phyloP scores from a whole-genome alignment of 768 basidiomycete genomes.

The Hemileccinum rubropunctum region DNA sequence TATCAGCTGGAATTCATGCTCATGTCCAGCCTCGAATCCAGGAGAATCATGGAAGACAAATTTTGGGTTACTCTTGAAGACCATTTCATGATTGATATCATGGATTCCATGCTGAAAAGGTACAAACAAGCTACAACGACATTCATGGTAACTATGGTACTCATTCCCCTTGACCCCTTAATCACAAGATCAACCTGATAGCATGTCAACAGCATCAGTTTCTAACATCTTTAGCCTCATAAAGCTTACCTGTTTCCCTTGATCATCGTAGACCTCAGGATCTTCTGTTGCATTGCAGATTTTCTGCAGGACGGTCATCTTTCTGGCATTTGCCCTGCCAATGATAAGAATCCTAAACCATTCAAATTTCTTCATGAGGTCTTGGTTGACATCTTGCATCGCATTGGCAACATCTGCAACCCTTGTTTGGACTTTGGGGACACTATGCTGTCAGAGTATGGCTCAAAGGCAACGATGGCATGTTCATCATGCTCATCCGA shows the following conservation, averaged over 20 bases:
- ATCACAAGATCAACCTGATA: background rate
- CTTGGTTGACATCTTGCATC: background rate
- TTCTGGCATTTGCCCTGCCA: background rate
- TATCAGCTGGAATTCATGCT: background rate
- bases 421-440: background rate
- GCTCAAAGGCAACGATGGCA: background rate
- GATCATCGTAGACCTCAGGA: background rate
- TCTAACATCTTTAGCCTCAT: too few species aligned
- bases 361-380: background rate
- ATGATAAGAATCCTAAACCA: background rate
- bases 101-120: background rate
- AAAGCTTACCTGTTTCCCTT: background rate
- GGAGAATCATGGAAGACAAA: background rate
- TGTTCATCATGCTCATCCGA: background rate
- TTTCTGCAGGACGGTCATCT: background rate
- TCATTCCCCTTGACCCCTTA: background rate
- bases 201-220: background rate
- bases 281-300: background rate
- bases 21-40: background rate
- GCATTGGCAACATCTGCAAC: background rate
- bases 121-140: background rate
- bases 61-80: background rate
- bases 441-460: background rate
- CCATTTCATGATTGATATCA: background rate
- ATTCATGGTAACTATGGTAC: too few species aligned